Evolutionary conservation across 2,329 filamentous ascomycete genomes (phyloP), one percentile per base, ranked within the genome.

Genomic region (Ophiosphaerella narmari): DNA sequence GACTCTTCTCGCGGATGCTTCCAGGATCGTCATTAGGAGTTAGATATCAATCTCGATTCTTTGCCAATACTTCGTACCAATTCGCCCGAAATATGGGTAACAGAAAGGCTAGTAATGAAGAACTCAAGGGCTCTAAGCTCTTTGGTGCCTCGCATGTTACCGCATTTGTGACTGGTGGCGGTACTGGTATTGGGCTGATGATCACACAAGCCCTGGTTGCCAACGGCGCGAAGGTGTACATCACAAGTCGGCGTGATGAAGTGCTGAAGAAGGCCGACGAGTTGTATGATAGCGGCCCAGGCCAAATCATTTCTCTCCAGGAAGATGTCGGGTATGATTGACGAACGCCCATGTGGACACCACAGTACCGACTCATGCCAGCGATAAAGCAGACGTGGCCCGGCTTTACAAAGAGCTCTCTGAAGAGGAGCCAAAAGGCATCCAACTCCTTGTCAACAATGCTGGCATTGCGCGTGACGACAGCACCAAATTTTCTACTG

Each of bases 171-270:
- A 78, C 76, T 8, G 76, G 77, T n/a, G 76, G 76, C 23, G 75
- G 70, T 18, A 78, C 74, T 1, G 75, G 75, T n/a, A 74, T 78
- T 46, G 75, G 85, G 18, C 78, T 82, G 45, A 87, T 87, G 85
- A 87, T 88, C 56, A 82, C 83, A 23, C 77, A 83, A 46, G 85
- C 83, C 47, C 86, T 86, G 71, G 79, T 86, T 26, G 69, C 77
- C 51, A 86, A 86, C 70, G 84, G 85, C 39, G 80, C 78, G 7
- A 87, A 84, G 61, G 70, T 72, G 2, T 73, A 74, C 45, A 73
- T 73, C 41, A 72, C 66, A 18, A 67, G 63, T 14, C 58, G 70
- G 44, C 63, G 60, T 55, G 67, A 64, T 38, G 67, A 66, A 41
- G 59, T 61, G 12, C 60, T 77, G 43, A 64, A 76, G 45, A 66